Base-by-base conservation (phyloP, 345 rosid genomes). In the Citrus trifoliata region DNA sequence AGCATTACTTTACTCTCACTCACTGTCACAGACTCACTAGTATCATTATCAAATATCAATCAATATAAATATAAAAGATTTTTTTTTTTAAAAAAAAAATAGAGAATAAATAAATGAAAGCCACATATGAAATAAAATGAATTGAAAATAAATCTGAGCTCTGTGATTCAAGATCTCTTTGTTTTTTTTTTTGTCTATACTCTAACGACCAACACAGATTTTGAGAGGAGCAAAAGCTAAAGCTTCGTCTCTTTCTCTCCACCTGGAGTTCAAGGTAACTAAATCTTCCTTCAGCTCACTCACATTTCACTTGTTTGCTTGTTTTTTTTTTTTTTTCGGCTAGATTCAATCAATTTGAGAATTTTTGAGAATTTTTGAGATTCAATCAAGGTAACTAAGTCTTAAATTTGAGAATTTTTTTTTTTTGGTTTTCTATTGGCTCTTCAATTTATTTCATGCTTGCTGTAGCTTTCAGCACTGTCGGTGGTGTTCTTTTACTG, bases 151-250 rank as follows among this genome's bases (percentile, higher is more conserved):
- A 59, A 66, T 70, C 60, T 58, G 4, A 77, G 62, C 68, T 7
- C 21, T 76, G 32, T 27, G 46, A 25, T 40, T 46, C 71, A 70
- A 42, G 69, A 60, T 77, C 75, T 77, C 69, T 58, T 24, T 53
- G 79, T 66, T 64, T 55, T 35, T 55, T 14, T 35, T 35, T 55
- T 14, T 35, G 63, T 66, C 53, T 66, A 21, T 35, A 22, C 68
- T 66, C 32, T 22, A 46, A 30, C 48, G 16, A 68, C 19, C 67
- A 66, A 22, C 70, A 21, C 37, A 51, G 30, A 35, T 58, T 75
- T 48, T 21, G n/a, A 48, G 42, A 48, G 8, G 14, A 35, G 69
- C 63, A 51, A 9, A 46, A 46, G 51, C 51, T 46, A 46, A 46
- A 18, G 58, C 22, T 19, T 18, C 58, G 19, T 46, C 24, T 46